Percentiles rank a stretch among this genome's conserved stretches.
Conservation (phyloP, 148 eudicot species). For the Chenopodium formosanum region DNA sequence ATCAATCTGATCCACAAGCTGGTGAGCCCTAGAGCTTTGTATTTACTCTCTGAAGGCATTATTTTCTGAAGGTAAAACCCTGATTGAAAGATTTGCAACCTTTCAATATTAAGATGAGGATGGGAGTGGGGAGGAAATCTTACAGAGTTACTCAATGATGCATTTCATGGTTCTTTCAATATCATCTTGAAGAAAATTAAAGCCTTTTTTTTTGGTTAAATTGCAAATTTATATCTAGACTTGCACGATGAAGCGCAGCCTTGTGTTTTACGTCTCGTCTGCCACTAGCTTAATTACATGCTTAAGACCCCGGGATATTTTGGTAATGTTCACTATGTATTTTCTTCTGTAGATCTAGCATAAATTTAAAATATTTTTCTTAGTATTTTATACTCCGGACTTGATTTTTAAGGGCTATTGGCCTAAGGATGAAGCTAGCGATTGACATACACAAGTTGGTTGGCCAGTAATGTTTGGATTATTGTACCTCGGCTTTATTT, state of each 20-base stretch:
- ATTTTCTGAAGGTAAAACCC: neutral
- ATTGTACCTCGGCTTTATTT: slow-evolving; percentile 4
- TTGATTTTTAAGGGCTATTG: neutral
- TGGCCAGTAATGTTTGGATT: slow-evolving; percentile 1
- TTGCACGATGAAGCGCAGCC: neutral
- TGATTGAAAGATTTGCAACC: neutral
- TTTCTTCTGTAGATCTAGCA: slow-evolving; percentile 3
- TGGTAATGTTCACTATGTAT: neutral
- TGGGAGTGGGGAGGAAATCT: neutral
- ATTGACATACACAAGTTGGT: neutral
- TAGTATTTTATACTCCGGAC: neutral
- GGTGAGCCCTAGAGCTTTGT: slow-evolving; percentile 8
- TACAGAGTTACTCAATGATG: neutral
- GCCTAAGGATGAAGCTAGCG: slow-evolving; percentile 7
- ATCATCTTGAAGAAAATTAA: neutral
- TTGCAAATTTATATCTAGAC: neutral
- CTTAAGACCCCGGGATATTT: neutral
- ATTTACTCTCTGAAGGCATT: neutral
- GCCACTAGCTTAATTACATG: neutral
- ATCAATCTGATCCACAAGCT: slow-evolving; percentile 3
- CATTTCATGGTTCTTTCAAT: neutral
- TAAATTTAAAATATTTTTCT: neutral
- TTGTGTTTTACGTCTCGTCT: neutral
- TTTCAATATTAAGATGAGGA: neutral
- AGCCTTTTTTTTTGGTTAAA: neutral